Evolutionary conservation across 2,329 filamentous ascomycete species (phyloP).

Genomic region (Dendryphion nanum): DNA sequence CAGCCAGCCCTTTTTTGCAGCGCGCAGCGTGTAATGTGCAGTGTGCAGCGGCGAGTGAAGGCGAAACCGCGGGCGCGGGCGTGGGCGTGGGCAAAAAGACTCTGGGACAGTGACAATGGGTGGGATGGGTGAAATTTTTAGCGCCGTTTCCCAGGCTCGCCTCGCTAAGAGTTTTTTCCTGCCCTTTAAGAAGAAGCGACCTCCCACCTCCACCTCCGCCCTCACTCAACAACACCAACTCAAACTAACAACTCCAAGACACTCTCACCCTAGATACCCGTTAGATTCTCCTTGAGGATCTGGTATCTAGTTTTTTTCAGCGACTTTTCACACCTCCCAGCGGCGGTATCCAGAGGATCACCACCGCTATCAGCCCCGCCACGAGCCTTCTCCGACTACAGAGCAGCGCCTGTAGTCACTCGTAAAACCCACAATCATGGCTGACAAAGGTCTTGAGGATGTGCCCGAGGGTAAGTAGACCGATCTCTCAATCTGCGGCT

Average conservation of each 20-base stretch:
- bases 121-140: too few relatives aligned
- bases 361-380: constrained; percentile 41
- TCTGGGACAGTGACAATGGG: too few relatives aligned
- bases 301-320: constrained; percentile 46
- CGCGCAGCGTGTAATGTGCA: too few relatives aligned
- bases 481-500: neutral
- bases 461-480: constrained; percentile 83
- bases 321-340: constrained; percentile 17
- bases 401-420: constrained; percentile 67
- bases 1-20: too few relatives aligned
- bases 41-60: too few relatives aligned
- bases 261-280: constrained; percentile 40
- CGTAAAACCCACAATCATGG: constrained; percentile 82
- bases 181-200: too few relatives aligned
- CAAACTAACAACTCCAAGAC: constrained; percentile 22
- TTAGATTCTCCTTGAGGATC: constrained; percentile 48
- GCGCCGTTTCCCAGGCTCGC: too few relatives aligned
- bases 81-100: too few relatives aligned
- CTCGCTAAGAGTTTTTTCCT: too few relatives aligned
- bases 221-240: constrained; percentile 22
- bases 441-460: constrained; percentile 97
- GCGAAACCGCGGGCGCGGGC: too few relatives aligned
- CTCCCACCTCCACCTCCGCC: constrained; percentile 24
- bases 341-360: constrained; percentile 44
- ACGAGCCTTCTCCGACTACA: constrained; percentile 38